Conservation (phyloP, 306 rosid genomes). For the Gastrolobium villosum region DNA sequence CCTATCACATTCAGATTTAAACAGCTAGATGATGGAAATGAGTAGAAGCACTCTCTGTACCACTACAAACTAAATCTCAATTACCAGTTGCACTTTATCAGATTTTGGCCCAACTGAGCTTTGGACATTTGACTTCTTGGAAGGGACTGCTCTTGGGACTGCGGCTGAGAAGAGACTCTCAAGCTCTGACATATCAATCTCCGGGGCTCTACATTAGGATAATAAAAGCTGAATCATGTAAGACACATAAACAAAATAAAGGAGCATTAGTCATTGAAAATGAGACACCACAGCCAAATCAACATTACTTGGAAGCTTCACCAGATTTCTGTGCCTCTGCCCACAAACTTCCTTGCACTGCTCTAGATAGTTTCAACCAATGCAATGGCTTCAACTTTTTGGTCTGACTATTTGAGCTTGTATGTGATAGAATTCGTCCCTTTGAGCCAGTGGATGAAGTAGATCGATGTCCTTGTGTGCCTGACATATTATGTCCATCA, state of each 20-base stretch:
- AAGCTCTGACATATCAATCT: constrained; percentile 95
- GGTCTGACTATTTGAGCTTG: constrained; percentile 58
- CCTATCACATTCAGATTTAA: constrained; percentile 26
- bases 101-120: constrained; percentile 71
- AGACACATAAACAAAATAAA: constrained; percentile 43
- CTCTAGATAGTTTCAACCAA: constrained; percentile 90
- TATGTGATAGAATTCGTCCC: constrained; percentile 66
- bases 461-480: constrained; percentile 53
- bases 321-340: constrained; percentile 87
- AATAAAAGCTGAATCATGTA: constrained; percentile 38
- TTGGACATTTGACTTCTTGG: constrained; percentile 58
- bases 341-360: constrained; percentile 95
- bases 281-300: constrained; percentile 36
- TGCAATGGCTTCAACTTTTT: constrained; percentile 94
- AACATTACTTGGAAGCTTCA: constrained; percentile 80
- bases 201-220: constrained; percentile 77
- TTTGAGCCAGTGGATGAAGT: constrained; percentile 52
- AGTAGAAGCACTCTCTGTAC: constrained; percentile 18
- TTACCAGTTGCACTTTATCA: constrained; percentile 95
- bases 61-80: constrained; percentile 38
- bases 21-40: constrained; percentile 24
- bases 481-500: constrained; percentile 48
- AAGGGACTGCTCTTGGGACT: constrained; percentile 61
- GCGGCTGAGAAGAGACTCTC: constrained; percentile 89
- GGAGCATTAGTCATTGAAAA: constrained; percentile 38